Evolutionary conservation across 805 yeast genomes (phyloP).

Genomic region (Zygosaccharomyces lentus): DNA sequence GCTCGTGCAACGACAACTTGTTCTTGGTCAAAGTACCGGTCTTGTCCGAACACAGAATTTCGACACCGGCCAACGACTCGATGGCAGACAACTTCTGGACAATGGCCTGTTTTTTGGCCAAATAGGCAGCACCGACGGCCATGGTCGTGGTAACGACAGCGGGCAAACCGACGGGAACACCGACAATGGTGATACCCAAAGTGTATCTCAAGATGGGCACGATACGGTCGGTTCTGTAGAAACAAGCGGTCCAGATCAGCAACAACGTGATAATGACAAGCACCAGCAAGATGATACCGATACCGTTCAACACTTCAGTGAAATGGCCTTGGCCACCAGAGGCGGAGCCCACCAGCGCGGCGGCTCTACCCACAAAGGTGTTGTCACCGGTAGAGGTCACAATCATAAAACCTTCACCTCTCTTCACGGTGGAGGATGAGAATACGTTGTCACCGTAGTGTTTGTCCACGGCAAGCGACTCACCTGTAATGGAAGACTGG

Average conservation of each 20-base stretch:
- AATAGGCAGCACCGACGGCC: slow-evolving; percentile 99
- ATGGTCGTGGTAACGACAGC: slow-evolving; percentile 97
- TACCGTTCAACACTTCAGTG: slow-evolving; percentile 96
- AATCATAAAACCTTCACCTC: slow-evolving; percentile 93
- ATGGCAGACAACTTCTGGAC: slow-evolving; percentile 95
- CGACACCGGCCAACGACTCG: slow-evolving; percentile 97
- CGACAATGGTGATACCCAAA: slow-evolving; percentile 91
- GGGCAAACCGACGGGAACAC: slow-evolving; percentile 98
- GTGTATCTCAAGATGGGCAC: slow-evolving; percentile 88
- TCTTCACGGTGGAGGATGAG: slow-evolving; percentile 92
- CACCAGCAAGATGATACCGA: slow-evolving; percentile 87
- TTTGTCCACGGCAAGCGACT: slow-evolving; percentile 93
- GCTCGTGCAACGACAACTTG: slow-evolving; percentile 93
- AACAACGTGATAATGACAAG: slow-evolving; percentile 82
- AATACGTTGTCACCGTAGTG: slow-evolving; percentile 79
- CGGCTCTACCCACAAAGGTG: slow-evolving; percentile 96
- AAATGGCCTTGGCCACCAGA: slow-evolving; percentile 91
- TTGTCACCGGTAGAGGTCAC: slow-evolving; percentile 94
- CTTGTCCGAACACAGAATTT: slow-evolving; percentile 95
- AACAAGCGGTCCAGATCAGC: slow-evolving; percentile 88
- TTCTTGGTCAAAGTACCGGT: slow-evolving; percentile 98
- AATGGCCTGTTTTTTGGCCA: slow-evolving; percentile 95
- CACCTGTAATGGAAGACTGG: slow-evolving; percentile 97
- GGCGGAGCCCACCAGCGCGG: slow-evolving; percentile 93
- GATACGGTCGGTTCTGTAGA: slow-evolving; percentile 86